A percentile compares a stretch with the other conserved stretches of the same genome.
These are phyloP conservation scores for Vararia minispora DNA, from an alignment of 768 basidiomycete species.

Conservation along the genomic window DNA sequence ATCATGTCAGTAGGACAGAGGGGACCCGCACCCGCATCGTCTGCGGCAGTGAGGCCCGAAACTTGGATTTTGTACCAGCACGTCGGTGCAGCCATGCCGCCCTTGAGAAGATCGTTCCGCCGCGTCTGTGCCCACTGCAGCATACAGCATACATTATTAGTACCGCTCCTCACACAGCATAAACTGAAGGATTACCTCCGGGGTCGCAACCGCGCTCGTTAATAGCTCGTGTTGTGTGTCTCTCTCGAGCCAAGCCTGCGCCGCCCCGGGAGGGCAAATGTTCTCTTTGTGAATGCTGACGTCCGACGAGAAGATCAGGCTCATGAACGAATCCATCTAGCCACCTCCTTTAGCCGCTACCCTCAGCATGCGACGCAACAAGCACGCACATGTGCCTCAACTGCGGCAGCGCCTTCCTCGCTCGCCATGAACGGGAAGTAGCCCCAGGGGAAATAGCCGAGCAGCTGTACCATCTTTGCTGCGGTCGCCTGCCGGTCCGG, in stretches of 20 bases:
- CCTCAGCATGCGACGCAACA: no score
- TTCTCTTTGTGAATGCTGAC: constrained; percentile 24
- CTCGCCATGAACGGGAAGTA: background rate
- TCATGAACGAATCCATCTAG: constrained; percentile 31
- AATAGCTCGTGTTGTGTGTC: constrained; percentile 5
- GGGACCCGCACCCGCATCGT: constrained; percentile 19
- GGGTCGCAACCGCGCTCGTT: constrained; percentile 18
- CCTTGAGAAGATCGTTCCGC: constrained; percentile 18
- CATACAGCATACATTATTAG: no score
- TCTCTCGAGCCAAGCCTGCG: constrained; percentile 19
- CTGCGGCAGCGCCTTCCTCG: background rate
- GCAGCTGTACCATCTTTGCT: constrained; percentile 19
- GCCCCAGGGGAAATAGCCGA: constrained; percentile 26
- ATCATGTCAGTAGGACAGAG: background rate
- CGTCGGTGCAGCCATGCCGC: constrained; percentile 24
- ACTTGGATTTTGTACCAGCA: constrained; percentile 27
- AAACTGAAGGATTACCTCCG: constrained; percentile 20
- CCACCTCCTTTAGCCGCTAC: no score
- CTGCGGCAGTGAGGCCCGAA: constrained; percentile 19
- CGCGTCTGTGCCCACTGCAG: no score
- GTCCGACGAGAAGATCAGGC: constrained; percentile 24
- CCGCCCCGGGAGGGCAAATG: constrained; percentile 24
- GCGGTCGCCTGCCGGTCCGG: constrained; percentile 19
- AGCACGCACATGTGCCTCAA: background rate
- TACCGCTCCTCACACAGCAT: no score